phyloP scores from a whole-genome alignment of 1,284 basidiomycete genomes.

The Cutaneotrichosporon mucoides region DNA sequence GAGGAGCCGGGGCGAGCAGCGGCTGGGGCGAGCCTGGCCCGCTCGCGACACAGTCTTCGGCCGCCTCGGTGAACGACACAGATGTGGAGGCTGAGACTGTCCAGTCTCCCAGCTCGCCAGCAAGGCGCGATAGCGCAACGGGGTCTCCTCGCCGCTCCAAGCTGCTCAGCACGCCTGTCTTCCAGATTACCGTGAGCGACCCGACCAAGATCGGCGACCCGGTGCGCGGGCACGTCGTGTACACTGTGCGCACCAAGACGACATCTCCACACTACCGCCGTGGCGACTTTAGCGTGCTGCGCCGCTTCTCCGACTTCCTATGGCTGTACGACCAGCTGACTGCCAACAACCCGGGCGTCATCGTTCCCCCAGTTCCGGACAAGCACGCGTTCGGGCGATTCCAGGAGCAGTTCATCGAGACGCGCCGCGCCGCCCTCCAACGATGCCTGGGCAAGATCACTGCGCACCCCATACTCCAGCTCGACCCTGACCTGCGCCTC shows the following conservation, averaged over 20 bases:
- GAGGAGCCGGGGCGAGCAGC: no score
- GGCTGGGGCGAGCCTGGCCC: constrained; percentile 24
- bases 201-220: constrained; percentile 91
- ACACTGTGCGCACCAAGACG: constrained; percentile 88
- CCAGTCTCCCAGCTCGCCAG: background rate
- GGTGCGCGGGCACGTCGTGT: constrained; percentile 86
- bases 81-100: constrained; percentile 2
- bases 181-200: constrained; percentile 81
- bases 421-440: constrained; percentile 75
- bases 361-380: constrained; percentile 93
- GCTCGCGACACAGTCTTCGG: constrained; percentile 8
- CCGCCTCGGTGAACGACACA: constrained; percentile 9
- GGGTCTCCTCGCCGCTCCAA: constrained; percentile 18
- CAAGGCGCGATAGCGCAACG: background rate
- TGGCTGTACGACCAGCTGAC: constrained; percentile 92
- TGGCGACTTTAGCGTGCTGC: constrained; percentile 79
- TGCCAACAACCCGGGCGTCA: constrained; percentile 90
- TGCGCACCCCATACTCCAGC: constrained; percentile 77
- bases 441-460: constrained; percentile 84
- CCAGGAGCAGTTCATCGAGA: constrained; percentile 79
- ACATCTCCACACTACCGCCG: constrained; percentile 76
- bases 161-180: constrained; percentile 38
- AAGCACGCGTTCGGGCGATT: constrained; percentile 90
- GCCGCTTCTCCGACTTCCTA: constrained; percentile 93
- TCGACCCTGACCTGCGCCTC: constrained; percentile 75